Evolutionary conservation across 495 filamentous ascomycete species (phyloP).

Genomic region (Trichoderma reesei): DNA sequence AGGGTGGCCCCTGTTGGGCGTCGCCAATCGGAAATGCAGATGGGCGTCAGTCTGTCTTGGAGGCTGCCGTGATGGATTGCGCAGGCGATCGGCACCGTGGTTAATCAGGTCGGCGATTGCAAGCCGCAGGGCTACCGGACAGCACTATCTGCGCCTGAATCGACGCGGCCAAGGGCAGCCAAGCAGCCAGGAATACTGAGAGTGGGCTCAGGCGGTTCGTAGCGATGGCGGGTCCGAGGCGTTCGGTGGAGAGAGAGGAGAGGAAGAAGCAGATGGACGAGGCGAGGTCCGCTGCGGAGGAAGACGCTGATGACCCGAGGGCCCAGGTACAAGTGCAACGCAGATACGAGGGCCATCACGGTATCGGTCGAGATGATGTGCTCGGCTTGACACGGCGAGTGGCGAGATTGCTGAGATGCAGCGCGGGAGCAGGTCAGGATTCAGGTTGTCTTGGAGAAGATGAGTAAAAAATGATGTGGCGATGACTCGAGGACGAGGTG

Average conservation of each 20-base stretch:
- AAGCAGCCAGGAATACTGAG: too few species aligned
- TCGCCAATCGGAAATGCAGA: slow-evolving; percentile 6
- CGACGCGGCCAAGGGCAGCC: too few species aligned
- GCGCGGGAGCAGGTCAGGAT: not conserved
- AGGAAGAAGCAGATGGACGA: not conserved
- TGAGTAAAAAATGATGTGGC: not conserved
- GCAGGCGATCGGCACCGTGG: too few species aligned
- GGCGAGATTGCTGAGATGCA: not conserved
- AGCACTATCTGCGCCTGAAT: too few species aligned
- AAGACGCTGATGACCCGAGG: too few species aligned
- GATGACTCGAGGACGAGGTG: not conserved
- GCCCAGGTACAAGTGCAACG: not conserved
- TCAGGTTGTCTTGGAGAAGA: not conserved
- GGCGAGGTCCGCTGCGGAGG: too few species aligned
- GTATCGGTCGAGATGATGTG: not conserved
- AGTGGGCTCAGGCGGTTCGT: not conserved
- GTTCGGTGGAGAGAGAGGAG: not conserved
- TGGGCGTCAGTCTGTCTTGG: not conserved
- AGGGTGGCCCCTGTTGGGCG: not conserved
- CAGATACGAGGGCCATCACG: not conserved
- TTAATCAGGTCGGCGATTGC: too few species aligned
- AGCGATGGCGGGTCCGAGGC: not conserved
- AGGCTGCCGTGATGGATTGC: too few species aligned
- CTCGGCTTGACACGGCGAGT: not conserved
- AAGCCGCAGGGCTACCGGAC: too few species aligned